Percentiles rank a stretch among this genome's conserved stretches.
Evolutionary conservation across 208 protist species (phyloP).

Genomic region (Blechomonas ayalai): DNA sequence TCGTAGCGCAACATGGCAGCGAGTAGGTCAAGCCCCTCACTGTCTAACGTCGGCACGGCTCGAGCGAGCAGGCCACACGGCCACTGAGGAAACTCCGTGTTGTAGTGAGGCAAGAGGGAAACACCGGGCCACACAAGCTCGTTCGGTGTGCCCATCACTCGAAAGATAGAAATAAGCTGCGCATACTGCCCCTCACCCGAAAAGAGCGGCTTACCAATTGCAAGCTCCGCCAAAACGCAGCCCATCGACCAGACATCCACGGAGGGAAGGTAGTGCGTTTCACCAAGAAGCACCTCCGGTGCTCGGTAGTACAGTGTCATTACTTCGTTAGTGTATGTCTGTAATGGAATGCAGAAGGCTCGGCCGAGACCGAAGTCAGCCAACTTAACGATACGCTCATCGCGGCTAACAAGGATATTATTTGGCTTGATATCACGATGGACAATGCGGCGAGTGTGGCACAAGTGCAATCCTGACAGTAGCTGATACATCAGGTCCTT

Average conservation of each 20-base stretch:
- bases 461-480: slow-evolving; percentile 69
- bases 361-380: slow-evolving; percentile 89
- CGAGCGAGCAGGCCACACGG: slow-evolving; percentile 19
- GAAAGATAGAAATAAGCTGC: slow-evolving; percentile 89
- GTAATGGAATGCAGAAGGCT: slow-evolving; percentile 72
- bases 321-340: slow-evolving; percentile 88
- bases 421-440: slow-evolving; percentile 90
- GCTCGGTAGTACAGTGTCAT: slow-evolving; percentile 94
- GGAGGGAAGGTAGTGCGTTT: slow-evolving; percentile 71
- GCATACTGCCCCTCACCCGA: slow-evolving; percentile 79
- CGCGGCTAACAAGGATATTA: slow-evolving; percentile 79
- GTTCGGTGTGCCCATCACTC: slow-evolving; percentile 92
- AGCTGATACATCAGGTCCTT: slow-evolving; percentile 79
- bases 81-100: slow-evolving; percentile 56
- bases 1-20: slow-evolving; percentile 53
- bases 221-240: slow-evolving; percentile 94
- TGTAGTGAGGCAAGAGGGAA: slow-evolving; percentile 61
- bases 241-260: slow-evolving; percentile 94
- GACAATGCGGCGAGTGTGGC: slow-evolving; percentile 80
- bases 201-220: slow-evolving; percentile 72
- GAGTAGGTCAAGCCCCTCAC: slow-evolving; percentile 57
- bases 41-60: slow-evolving; percentile 47
- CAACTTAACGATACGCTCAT: slow-evolving; percentile 76
- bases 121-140: slow-evolving; percentile 69
- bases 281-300: slow-evolving; percentile 90